Evolutionary conservation across 257 asterid genomes (phyloP), one percentile per base, ranked within the genome.

Genomic region (Fraxinus excelsior): DNA sequence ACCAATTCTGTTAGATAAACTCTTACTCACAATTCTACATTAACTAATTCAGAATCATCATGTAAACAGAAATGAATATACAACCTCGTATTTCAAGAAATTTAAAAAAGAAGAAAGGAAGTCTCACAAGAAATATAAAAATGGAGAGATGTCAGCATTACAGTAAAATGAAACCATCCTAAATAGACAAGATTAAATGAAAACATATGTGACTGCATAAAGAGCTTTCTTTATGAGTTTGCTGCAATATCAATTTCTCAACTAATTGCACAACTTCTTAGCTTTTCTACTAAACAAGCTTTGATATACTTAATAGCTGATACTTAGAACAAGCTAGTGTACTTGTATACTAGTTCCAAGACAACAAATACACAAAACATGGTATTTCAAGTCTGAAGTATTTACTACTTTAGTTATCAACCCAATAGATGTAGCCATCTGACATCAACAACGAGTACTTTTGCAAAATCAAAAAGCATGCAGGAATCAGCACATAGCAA

Each of bases 1-100:
- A 82, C 21, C 81, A 80, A 68, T 31, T 23, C 32, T 78, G 83
- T 82, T 72, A 86, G 86, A 83, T 51, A 75, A 85, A 56, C 32
- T 49, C 67, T 42, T 60, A 21, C 26, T 64, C 51, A 71, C 34
- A 71, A 65, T 71, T 62, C 28, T 66, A 82, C 68, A 62, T 66
- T 58, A 77, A 73, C 38, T 44, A 31, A 72, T 66, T 42, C 25
- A 19, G 28, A 25, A 78, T 18, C 60, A 51, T 7, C 73, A 73
- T 56, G n/a, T 31, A 73, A 71, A 44, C 56, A 82, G 72, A 67
- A 70, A 51, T 28, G 37, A 66, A 51, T 21, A 44, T 26, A 49
- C 21, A 74, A 23, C 67, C 73, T 70, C 37, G 66, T 13, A 68
- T 72, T 40, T 49, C 70, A 25, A 70, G 19, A 60, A 68, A 72